phyloP scores from a whole-genome alignment of 2,329 filamentous ascomycete species.

The Pseudocercospora macadamiae region DNA sequence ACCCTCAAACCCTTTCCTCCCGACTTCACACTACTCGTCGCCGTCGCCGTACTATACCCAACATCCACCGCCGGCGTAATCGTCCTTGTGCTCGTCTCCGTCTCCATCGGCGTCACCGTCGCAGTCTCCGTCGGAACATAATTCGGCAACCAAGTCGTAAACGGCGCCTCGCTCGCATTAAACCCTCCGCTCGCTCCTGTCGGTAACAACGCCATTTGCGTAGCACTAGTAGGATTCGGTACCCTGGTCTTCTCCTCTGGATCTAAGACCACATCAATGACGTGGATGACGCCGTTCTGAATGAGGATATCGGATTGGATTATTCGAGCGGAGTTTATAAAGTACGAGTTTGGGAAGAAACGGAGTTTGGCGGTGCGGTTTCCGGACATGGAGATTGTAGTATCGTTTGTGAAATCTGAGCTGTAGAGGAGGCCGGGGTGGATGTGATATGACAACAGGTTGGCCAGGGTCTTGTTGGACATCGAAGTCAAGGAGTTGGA shows the following conservation, averaged over 20 bases:
- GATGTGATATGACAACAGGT: slow-evolving; percentile 42
- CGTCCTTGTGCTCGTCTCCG: neutral
- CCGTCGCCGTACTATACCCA: neutral
- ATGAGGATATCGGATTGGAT: slow-evolving; percentile 54
- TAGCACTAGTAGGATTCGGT: slow-evolving; percentile 44
- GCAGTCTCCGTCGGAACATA: slow-evolving; percentile 17
- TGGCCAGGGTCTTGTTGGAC: slow-evolving; percentile 32
- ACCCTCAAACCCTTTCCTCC: neutral
- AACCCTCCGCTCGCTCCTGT: slow-evolving; percentile 13
- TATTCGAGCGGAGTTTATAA: slow-evolving; percentile 58
- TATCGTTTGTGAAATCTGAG: slow-evolving; percentile 36
- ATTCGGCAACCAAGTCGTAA: slow-evolving; percentile 25
- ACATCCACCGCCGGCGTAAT: too few relatives aligned
- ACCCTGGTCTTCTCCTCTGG: slow-evolving; percentile 42
- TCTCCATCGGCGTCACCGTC: neutral
- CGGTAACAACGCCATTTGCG: slow-evolving; percentile 40
- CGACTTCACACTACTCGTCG: neutral
- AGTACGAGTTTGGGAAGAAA: slow-evolving; percentile 46
- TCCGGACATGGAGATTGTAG: slow-evolving; percentile 29
- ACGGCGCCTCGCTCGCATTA: slow-evolving; percentile 21
- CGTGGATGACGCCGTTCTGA: slow-evolving; percentile 61
- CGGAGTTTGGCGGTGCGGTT: slow-evolving; percentile 49
- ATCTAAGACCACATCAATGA: slow-evolving; percentile 55
- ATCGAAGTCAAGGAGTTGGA: slow-evolving; percentile 39
- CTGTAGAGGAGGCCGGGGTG: slow-evolving; percentile 37